These are phyloP conservation scores for Escallonia rubra DNA, from an alignment of 129 eudicot genomes.

Conservation along the genomic window DNA sequence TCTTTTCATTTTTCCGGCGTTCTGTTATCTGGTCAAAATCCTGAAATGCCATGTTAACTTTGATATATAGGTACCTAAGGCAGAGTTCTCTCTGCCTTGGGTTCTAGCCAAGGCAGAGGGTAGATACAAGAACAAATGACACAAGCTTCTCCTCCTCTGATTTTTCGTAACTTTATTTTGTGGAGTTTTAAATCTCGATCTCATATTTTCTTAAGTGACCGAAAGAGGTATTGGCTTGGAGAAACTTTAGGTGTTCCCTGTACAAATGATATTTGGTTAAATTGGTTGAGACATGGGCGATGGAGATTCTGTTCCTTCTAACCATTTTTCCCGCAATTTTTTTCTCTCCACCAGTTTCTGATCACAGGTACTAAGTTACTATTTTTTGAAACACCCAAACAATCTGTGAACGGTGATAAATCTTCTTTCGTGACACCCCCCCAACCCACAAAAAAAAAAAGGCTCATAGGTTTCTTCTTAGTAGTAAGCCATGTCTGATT, in stretches of 20 bases:
- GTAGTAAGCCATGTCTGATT: too few relatives aligned
- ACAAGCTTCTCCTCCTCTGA: background rate
- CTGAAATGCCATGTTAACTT: constrained; percentile 65
- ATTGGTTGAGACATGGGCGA: constrained; percentile 4
- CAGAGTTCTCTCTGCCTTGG: constrained; percentile 60
- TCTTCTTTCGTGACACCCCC: too few relatives aligned
- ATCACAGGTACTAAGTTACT: too few relatives aligned
- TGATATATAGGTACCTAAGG: background rate
- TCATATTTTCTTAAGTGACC: constrained; percentile 4
- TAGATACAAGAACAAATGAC: background rate
- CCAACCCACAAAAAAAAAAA: background rate
- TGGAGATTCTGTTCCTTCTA: constrained; percentile 10
- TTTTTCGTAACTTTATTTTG: background rate
- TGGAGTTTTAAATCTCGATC: constrained; percentile 1
- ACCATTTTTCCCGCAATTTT: constrained; percentile 13
- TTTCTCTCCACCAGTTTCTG: background rate
- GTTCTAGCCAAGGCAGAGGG: constrained; percentile 69
- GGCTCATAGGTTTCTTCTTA: too few relatives aligned
- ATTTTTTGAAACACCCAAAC: too few relatives aligned
- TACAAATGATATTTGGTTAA: constrained; percentile 8
- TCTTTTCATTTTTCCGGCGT: constrained; percentile 37
- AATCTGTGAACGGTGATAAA: too few relatives aligned
- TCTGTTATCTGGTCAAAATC: constrained; percentile 62
- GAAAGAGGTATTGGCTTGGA: constrained; percentile 31
- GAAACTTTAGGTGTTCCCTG: constrained; percentile 35